These are phyloP conservation scores for Jackrogersella multiformis DNA, from an alignment of 495 filamentous ascomycete species.

Conservation along the genomic window DNA sequence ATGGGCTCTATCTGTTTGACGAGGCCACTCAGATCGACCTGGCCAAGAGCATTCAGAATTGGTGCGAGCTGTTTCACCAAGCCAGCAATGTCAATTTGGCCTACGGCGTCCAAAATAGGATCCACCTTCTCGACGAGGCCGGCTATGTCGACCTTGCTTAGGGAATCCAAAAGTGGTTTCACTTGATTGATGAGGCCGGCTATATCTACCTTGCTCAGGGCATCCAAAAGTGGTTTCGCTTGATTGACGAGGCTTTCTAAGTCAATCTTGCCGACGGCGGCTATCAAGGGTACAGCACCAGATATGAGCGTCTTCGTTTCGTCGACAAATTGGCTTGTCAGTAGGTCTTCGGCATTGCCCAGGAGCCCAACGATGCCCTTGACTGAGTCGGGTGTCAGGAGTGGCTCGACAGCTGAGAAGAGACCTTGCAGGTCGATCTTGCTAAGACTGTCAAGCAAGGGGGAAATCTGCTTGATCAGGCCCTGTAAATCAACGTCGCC, in stretches of 20 bases:
- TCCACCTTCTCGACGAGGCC: slow-evolving; percentile 35
- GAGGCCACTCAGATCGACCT: slow-evolving; percentile 46
- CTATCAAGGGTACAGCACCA: slow-evolving; percentile 49
- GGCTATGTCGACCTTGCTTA: slow-evolving; percentile 56
- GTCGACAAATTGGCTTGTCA: slow-evolving; percentile 55
- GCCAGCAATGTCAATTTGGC: slow-evolving; percentile 47
- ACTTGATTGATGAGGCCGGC: slow-evolving; percentile 56
- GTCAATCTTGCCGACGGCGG: slow-evolving; percentile 50
- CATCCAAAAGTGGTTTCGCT: slow-evolving; percentile 49
- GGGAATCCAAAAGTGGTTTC: slow-evolving; percentile 51
- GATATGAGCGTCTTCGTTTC: slow-evolving; percentile 52
- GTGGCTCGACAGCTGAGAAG: slow-evolving; percentile 39
- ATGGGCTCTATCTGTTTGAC: slow-evolving; percentile 51
- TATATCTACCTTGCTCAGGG: slow-evolving; percentile 53
- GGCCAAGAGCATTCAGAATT: slow-evolving; percentile 43
- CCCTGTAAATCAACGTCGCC: slow-evolving; percentile 47
- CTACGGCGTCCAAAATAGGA: slow-evolving; percentile 46
- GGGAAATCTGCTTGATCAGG: slow-evolving; percentile 42
- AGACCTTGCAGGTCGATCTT: slow-evolving; percentile 46
- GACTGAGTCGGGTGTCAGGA: slow-evolving; percentile 53
- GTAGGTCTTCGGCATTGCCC: slow-evolving; percentile 52
- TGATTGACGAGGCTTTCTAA: slow-evolving; percentile 47
- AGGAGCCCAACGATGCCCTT: slow-evolving; percentile 52
- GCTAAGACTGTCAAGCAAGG: slow-evolving; percentile 43
- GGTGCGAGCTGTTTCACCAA: slow-evolving; percentile 48